Conservation (phyloP, 75 land plant genomes). For the Pinus taeda region DNA sequence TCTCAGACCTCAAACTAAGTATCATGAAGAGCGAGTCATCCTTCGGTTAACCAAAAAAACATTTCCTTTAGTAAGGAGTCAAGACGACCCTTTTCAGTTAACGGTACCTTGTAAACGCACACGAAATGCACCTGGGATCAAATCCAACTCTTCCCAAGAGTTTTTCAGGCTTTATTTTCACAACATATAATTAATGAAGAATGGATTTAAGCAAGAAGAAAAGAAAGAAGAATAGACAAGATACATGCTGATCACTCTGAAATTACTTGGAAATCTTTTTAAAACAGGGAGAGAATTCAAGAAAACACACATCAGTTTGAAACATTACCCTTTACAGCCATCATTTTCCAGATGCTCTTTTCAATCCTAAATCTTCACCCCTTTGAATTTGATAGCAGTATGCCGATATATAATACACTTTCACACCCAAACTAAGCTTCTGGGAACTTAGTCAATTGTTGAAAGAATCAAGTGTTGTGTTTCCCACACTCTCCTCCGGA, state of each 20-base stretch:
- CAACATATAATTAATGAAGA: background rate
- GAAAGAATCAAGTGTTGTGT: background rate
- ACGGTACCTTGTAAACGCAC: too few relatives aligned
- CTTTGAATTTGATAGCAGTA: background rate
- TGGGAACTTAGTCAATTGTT: background rate
- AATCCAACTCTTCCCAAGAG: too few relatives aligned
- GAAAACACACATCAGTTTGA: too few relatives aligned
- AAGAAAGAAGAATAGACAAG: background rate
- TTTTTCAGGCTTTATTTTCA: too few relatives aligned
- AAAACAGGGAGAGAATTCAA: too few relatives aligned
- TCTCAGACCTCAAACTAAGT: too few relatives aligned
- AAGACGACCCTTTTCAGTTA: too few relatives aligned
- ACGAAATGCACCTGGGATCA: too few relatives aligned
- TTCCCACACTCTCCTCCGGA: slow-evolving; percentile 11
- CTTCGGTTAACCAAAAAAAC: too few relatives aligned
- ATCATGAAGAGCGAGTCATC: too few relatives aligned
- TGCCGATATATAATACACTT: background rate
- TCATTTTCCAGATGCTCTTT: background rate
- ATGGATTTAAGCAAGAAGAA: background rate
- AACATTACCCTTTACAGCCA: background rate
- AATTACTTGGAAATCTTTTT: background rate
- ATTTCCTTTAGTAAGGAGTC: too few relatives aligned
- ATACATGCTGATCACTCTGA: background rate
- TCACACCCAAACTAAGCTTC: background rate
- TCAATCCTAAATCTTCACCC: background rate